Percentiles rank a stretch among this genome's conserved stretches.
These are phyloP conservation scores for Iris pallida DNA, from an alignment of 116 monocot genomes.

Conservation along the genomic window DNA sequence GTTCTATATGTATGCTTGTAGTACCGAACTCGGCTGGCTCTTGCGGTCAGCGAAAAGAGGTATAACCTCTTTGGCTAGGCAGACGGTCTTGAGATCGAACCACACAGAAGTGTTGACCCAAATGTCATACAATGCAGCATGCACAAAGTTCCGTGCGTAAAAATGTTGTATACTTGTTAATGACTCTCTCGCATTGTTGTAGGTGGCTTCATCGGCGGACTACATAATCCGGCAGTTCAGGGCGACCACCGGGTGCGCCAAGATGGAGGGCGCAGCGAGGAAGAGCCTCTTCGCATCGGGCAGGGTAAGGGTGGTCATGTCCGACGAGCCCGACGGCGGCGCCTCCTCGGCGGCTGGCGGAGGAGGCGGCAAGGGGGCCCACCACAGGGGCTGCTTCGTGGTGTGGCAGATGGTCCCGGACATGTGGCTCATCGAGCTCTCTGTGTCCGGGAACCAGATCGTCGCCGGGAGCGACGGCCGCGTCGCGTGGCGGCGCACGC, in stretches of 20 bases:
- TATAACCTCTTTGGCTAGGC: too few species aligned
- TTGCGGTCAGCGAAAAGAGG: too few species aligned
- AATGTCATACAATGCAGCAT: too few species aligned
- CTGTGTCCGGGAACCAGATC: slow-evolving; percentile 38
- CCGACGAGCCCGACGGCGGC: slow-evolving; percentile 16
- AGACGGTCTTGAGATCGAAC: too few species aligned
- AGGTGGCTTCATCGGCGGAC: slow-evolving; percentile 49
- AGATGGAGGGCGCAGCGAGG: slow-evolving; percentile 23
- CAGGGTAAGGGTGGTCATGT: slow-evolving; percentile 31
- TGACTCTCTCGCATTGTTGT: background rate
- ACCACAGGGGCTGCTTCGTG: slow-evolving; percentile 52
- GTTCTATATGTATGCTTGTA: too few species aligned
- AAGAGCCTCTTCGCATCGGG: slow-evolving; percentile 59
- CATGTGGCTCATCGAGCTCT: slow-evolving; percentile 63
- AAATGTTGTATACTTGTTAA: background rate
- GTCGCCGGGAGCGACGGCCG: slow-evolving; percentile 52
- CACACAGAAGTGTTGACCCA: too few species aligned
- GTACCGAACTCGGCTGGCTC: too few species aligned
- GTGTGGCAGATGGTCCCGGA: slow-evolving; percentile 57
- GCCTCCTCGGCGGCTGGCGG: background rate
- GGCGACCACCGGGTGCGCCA: slow-evolving; percentile 46
- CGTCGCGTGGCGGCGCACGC: slow-evolving; percentile 62
- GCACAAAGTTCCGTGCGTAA: background rate
- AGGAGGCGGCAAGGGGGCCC: background rate
- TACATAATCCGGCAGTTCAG: slow-evolving; percentile 59